These are phyloP conservation scores for Ustilago crameri DNA, from an alignment of 1,284 basidiomycete genomes.

Conservation along the genomic window DNA sequence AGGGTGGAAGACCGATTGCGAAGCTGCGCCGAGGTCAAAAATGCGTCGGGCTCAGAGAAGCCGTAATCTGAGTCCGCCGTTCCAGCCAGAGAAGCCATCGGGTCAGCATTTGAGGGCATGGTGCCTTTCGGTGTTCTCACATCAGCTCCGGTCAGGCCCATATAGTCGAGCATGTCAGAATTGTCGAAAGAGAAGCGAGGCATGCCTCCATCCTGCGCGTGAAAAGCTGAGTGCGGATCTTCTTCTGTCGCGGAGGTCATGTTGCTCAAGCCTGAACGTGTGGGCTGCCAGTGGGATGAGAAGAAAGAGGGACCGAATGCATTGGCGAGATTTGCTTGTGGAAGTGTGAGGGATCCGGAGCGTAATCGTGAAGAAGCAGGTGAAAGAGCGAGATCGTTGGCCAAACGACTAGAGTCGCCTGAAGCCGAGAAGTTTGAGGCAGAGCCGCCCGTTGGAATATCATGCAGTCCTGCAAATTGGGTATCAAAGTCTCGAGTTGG, in stretches of 20 bases:
- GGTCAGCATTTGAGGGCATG: neutral
- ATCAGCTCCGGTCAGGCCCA: conserved; percentile 46
- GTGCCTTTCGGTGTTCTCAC: neutral
- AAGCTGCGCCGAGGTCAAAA: conserved; percentile 17
- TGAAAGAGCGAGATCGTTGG: conserved; percentile 4
- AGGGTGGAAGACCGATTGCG: conserved; percentile 44
- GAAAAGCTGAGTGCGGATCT: conserved; percentile 4
- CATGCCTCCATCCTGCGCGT: conserved; percentile 5
- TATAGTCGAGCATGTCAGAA: conserved; percentile 57
- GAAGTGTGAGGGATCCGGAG: conserved; percentile 49
- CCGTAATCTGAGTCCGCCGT: conserved; percentile 9
- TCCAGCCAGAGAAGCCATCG: neutral
- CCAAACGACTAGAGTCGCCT: neutral
- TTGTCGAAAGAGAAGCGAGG: conserved; percentile 37
- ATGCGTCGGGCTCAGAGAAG: conserved; percentile 18
- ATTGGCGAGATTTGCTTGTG: conserved; percentile 42
- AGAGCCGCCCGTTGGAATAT: conserved; percentile 4
- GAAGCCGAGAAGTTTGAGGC: conserved; percentile 5
- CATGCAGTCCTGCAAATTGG: neutral
- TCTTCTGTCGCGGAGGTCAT: conserved; percentile 38
- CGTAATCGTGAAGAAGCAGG: conserved; percentile 32
- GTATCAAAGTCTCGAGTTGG: neutral
- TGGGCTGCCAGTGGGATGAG: conserved; percentile 50
- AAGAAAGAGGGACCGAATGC: conserved; percentile 57
- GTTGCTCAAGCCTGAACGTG: conserved; percentile 45